A percentile compares a stretch with the other conserved stretches of the same genome.
Evolutionary conservation across 805 yeast genomes (phyloP).

Genomic region (Debaryomyces tyrocola): DNA sequence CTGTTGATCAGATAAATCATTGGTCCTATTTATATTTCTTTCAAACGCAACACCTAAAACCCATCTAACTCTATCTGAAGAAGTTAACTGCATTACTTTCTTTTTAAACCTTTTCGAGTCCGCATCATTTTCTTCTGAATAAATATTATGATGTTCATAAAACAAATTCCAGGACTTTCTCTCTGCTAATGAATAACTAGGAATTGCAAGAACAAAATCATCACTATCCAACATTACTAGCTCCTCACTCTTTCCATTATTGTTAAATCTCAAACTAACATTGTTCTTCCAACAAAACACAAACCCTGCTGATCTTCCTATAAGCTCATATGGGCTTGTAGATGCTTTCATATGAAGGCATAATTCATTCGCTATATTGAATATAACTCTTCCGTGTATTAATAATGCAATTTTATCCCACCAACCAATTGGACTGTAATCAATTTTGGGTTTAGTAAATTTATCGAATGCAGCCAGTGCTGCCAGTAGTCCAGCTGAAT

Average conservation of each 20-base stretch:
- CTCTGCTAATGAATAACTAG: slow-evolving; percentile 43
- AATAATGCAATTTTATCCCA: slow-evolving; percentile 56
- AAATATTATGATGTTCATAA: slow-evolving; percentile 22
- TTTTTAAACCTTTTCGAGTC: slow-evolving; percentile 37
- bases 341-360: slow-evolving; percentile 65
- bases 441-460: slow-evolving; percentile 45
- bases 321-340: slow-evolving; percentile 54
- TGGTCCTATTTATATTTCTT: slow-evolving; percentile 43
- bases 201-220: slow-evolving; percentile 57
- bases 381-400: slow-evolving; percentile 52
- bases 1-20: slow-evolving; percentile 34
- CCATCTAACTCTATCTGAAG: slow-evolving; percentile 73
- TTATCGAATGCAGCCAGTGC: slow-evolving; percentile 43
- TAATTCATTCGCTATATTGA: slow-evolving; percentile 52
- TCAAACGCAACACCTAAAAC: slow-evolving; percentile 73
- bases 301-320: slow-evolving; percentile 61
- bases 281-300: slow-evolving; percentile 65
- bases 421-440: slow-evolving; percentile 47
- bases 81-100: slow-evolving; percentile 53
- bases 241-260: slow-evolving; percentile 47
- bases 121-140: slow-evolving; percentile 19
- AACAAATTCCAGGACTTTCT: slow-evolving; percentile 39
- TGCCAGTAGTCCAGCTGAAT: slow-evolving; percentile 59
- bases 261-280: slow-evolving; percentile 51
- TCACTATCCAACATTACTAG: slow-evolving; percentile 55